These are phyloP conservation scores for Pseudogymnoascus sp. DNA, from an alignment of 2,329 filamentous ascomycete genomes.

Conservation along the genomic window DNA sequence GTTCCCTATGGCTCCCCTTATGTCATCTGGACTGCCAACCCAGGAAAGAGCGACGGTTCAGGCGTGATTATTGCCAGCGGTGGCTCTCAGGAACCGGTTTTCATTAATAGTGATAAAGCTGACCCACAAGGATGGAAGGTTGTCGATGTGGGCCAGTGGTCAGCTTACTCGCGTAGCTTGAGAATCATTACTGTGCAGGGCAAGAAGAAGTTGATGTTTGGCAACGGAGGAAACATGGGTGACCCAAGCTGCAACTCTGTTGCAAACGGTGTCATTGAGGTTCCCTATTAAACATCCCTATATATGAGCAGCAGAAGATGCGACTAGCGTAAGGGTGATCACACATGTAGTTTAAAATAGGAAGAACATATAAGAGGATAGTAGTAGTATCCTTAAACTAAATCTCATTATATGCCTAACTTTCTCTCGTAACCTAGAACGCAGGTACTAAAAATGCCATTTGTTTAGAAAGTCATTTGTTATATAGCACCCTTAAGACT, in stretches of 20 bases:
- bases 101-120: slow-evolving; percentile 12
- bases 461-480: too few species aligned
- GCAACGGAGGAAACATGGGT: slow-evolving; percentile 11
- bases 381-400: background rate
- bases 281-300: background rate
- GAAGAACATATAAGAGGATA: background rate
- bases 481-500: too few species aligned
- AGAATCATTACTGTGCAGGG: background rate
- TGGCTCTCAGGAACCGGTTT: background rate
- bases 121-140: slow-evolving; percentile 10
- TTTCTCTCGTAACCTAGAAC: too few species aligned
- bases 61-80: slow-evolving; percentile 5
- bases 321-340: background rate
- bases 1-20: slow-evolving; percentile 11
- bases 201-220: slow-evolving; percentile 11
- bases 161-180: slow-evolving; percentile 14
- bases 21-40: slow-evolving; percentile 14
- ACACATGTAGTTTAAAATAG: background rate
- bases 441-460: too few species aligned
- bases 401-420: background rate
- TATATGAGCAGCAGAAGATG: background rate
- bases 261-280: slow-evolving; percentile 7
- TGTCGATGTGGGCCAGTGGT: slow-evolving; percentile 10
- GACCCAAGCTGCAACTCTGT: background rate
- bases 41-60: background rate